Conservation (phyloP, 768 basidiomycete genomes). For the Boletus subcaerulescens region DNA sequence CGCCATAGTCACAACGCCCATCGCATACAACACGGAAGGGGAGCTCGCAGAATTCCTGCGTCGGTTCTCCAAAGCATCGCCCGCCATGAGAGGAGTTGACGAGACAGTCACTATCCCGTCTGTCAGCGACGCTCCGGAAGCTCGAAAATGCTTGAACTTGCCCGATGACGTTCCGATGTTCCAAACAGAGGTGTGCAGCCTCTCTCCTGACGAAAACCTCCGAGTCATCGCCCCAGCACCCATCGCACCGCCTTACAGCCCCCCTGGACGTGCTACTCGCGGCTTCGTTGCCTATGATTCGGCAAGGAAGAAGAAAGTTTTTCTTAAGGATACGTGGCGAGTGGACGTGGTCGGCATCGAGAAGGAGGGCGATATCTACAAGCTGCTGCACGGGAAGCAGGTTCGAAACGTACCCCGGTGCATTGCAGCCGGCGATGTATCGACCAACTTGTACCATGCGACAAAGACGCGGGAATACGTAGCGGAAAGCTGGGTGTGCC, state of each 20-base stretch:
- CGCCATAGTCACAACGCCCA: too few relatives aligned
- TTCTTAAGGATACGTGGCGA: not conserved
- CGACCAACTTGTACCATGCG: not conserved
- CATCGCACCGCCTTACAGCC: not conserved
- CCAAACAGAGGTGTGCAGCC: not conserved
- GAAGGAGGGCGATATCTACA: not conserved
- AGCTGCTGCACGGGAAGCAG: not conserved
- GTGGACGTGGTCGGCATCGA: not conserved
- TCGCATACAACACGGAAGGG: too few relatives aligned
- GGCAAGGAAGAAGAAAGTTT: not conserved
- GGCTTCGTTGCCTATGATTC: not conserved
- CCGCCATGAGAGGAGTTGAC: too few relatives aligned
- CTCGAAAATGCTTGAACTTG: too few relatives aligned
- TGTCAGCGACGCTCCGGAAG: too few relatives aligned
- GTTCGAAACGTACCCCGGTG: not conserved
- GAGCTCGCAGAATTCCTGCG: too few relatives aligned
- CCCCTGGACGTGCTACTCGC: not conserved
- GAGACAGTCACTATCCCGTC: too few relatives aligned
- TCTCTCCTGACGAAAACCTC: not conserved
- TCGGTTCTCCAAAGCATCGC: too few relatives aligned
- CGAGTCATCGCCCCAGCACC: not conserved
- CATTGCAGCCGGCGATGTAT: not conserved
- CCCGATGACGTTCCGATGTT: not conserved
- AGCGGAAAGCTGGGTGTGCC: too few relatives aligned
- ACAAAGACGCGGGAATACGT: too few relatives aligned